Percentiles rank a stretch among this genome's conserved stretches.
Conservation (phyloP, 148 eudicot species). For the Euryodendron excelsum region DNA sequence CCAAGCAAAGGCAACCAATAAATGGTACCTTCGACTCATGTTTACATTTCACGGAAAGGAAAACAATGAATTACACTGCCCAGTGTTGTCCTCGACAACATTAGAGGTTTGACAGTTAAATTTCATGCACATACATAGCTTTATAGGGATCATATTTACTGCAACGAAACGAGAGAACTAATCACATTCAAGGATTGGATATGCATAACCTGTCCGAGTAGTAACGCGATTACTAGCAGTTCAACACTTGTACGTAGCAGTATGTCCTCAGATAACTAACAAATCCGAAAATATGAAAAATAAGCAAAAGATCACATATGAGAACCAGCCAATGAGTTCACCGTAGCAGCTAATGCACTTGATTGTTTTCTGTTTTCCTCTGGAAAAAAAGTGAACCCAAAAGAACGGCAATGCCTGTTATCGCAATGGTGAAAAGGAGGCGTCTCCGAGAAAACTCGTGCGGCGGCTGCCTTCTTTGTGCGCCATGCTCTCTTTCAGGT, state of each 20-base stretch:
- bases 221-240: background rate
- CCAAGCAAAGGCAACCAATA: background rate
- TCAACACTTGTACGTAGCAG: background rate
- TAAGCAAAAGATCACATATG: too few relatives aligned
- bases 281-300: background rate
- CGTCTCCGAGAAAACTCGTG: constrained; percentile 49
- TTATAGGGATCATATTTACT: constrained; percentile 13
- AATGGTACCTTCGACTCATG: background rate
- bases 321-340: too few relatives aligned
- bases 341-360: constrained; percentile 36
- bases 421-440: constrained; percentile 66
- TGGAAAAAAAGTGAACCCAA: constrained; percentile 79
- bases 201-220: background rate
- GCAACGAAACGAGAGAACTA: background rate
- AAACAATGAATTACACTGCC: too few relatives aligned
- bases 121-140: background rate
- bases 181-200: too few relatives aligned
- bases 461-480: constrained; percentile 49
- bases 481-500: constrained; percentile 49
- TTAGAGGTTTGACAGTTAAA: background rate
- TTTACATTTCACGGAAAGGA: background rate
- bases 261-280: background rate
- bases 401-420: constrained; percentile 78
- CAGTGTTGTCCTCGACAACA: background rate
- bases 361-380: constrained; percentile 51